Evolutionary conservation across 768 basidiomycete species (phyloP), one percentile per base, ranked within the genome.

Genomic region (Gymnopilus dilepis): DNA sequence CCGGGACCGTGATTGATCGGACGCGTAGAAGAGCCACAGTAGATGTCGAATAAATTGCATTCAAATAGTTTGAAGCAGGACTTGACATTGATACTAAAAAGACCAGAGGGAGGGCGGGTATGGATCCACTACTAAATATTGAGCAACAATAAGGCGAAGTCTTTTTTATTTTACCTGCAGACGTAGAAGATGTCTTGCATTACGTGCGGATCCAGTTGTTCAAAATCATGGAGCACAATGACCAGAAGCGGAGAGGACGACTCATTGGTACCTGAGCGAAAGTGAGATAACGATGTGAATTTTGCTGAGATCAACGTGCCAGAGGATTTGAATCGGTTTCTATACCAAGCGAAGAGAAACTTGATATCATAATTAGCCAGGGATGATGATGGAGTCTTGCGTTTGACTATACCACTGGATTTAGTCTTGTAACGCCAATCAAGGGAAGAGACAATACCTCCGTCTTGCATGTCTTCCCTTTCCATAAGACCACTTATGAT

Each of bases 121-220:
- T 74, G 28, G 82, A 80, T 48, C 80, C 76, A 65, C 91, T 93
- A 28, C 28, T 9, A 51, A 60, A 31, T 11, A 9, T 15, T 26
- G 24, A 37, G 33, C 4, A 19, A 43, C 5, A 3, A 45, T 22
- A 34, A 1, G 12, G 30, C 19, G 38, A 5, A 4, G 4, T 12
- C 43, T 17, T 21, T n/a, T n/a, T 12, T 30, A 12, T 50, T 70
- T 30, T 62, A 87, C 91, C 88, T 90, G 78, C 83, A 90, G 34
- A 92, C 86, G 56, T 88, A 82, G 41, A 92, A 84, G 17, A 92
- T 67, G 66, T 93, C 90, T 67, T 88, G 85, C 50, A 93, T 71
- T 2, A 92, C 80, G 1, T 64, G 56, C 0, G 84, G 74, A 58
- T 91, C 89, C 51, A 90, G 84, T 68, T 87, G 84, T 67, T 93